Percentiles rank a stretch among this genome's conserved stretches.
These are phyloP conservation scores for Vickermania ingenoplastis DNA, from an alignment of 208 protist genomes.

Conservation along the genomic window DNA sequence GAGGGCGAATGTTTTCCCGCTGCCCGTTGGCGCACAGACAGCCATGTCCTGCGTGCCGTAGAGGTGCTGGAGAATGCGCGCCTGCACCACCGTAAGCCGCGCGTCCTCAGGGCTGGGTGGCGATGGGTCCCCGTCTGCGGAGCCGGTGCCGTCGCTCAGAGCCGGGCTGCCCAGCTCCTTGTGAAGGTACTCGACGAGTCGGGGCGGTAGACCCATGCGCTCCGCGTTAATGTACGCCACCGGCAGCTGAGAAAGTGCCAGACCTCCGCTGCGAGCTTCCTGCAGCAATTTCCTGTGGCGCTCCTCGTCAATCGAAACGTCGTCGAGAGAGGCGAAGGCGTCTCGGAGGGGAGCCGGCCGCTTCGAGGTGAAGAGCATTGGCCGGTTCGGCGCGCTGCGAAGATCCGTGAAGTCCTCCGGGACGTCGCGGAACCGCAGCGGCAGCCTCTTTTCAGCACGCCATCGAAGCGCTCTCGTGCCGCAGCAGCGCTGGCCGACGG, in stretches of 20 bases:
- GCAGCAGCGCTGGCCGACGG: too few species aligned
- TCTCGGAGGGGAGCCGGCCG: constrained; percentile 62
- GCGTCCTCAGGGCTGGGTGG: constrained; percentile 1
- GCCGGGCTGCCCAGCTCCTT: constrained; percentile 13
- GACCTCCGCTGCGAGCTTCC: constrained; percentile 5
- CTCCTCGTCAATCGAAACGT: constrained; percentile 44
- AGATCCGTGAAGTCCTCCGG: constrained; percentile 81
- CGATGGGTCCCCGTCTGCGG: not conserved
- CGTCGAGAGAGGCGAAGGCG: constrained; percentile 24
- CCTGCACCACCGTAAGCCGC: constrained; percentile 70
- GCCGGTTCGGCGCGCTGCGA: constrained; percentile 34
- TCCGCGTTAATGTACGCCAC: constrained; percentile 57
- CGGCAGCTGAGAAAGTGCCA: constrained; percentile 19
- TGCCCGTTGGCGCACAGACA: constrained; percentile 83
- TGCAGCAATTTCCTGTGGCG: not conserved
- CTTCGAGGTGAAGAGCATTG: constrained; percentile 70
- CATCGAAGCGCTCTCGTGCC: constrained; percentile 21
- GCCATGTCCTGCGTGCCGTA: constrained; percentile 79
- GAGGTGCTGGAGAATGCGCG: constrained; percentile 76
- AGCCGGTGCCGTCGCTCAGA: not conserved
- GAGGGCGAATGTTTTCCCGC: constrained; percentile 82
- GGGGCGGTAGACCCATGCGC: constrained; percentile 75
- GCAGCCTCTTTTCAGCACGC: constrained; percentile 56
- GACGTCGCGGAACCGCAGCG: constrained; percentile 63
- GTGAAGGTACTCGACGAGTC: constrained; percentile 54